Percentiles rank a stretch among this genome's conserved stretches.
Evolutionary conservation across 257 asterid genomes (phyloP).

Genomic region (Osmanthus fragrans): DNA sequence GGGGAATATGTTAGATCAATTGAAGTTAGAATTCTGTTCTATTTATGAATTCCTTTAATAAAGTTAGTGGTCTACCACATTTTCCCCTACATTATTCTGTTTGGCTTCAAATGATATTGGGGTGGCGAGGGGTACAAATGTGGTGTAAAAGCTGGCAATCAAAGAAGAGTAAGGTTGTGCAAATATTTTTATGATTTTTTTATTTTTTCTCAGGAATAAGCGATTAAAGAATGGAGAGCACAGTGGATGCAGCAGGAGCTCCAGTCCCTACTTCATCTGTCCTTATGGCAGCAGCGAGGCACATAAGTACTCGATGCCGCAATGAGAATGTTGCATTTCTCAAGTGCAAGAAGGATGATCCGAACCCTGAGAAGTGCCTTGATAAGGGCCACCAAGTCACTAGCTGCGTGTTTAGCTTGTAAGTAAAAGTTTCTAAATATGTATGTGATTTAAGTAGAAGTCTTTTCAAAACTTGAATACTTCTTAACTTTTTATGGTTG

Average conservation of each 20-base stretch:
- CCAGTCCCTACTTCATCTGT: constrained; percentile 70
- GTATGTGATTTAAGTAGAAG: constrained; percentile 6
- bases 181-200: background rate
- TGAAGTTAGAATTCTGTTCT: background rate
- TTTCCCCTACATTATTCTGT: background rate
- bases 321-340: constrained; percentile 66
- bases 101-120: background rate
- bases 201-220: background rate
- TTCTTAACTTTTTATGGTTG: background rate
- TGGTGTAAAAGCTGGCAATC: background rate
- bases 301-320: constrained; percentile 65
- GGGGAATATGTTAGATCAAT: background rate
- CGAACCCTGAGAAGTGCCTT: constrained; percentile 81
- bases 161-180: background rate
- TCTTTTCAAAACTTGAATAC: background rate
- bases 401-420: constrained; percentile 72
- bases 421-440: constrained; percentile 28
- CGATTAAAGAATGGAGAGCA: constrained; percentile 44
- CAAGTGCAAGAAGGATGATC: constrained; percentile 81
- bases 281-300: constrained; percentile 74
- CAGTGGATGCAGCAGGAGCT: constrained; percentile 54
- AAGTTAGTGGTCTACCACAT: background rate
- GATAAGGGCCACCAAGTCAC: constrained; percentile 81
- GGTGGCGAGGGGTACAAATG: background rate
- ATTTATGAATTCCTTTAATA: background rate